Percentiles rank a stretch among this genome's conserved stretches.
These are phyloP conservation scores for Beauveria asiatica DNA, from an alignment of 2,329 filamentous ascomycete genomes.

Conservation along the genomic window DNA sequence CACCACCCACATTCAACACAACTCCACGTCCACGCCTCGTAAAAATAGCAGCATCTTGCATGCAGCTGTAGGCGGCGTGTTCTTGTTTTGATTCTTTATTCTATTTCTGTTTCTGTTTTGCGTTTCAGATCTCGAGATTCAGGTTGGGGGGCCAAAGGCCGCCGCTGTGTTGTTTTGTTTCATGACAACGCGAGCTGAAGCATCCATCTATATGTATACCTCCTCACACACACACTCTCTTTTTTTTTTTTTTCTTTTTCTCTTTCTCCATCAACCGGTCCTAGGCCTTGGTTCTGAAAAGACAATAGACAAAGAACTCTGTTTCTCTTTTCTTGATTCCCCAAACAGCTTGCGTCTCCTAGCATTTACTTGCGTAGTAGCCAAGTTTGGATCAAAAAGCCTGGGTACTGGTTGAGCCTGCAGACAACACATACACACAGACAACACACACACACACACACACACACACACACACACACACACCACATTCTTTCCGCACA, in stretches of 20 bases:
- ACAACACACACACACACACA: neutral
- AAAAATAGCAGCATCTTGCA: neutral
- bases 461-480: neutral
- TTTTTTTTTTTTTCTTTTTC: neutral
- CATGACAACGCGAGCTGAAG: neutral
- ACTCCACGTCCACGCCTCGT: neutral
- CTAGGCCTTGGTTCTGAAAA: neutral
- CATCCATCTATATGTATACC: neutral
- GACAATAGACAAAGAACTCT: neutral
- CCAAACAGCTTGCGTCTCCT: neutral
- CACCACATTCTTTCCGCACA: neutral
- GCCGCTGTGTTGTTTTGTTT: neutral
- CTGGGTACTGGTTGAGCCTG: neutral
- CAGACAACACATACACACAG: neutral
- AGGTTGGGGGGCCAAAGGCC: neutral
- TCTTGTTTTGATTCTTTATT: no score
- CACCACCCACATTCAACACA: neutral
- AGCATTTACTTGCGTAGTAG: slow-evolving; percentile 11
- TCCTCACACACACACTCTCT: neutral
- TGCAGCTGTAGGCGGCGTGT: neutral
- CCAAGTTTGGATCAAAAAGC: neutral
- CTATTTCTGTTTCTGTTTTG: neutral
- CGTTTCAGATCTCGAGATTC: slow-evolving; percentile 8
- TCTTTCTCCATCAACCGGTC: slow-evolving; percentile 1
- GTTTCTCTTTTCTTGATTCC: neutral